Conservation (phyloP, 2,329 filamentous ascomycete species). For the Fusarium equiseti region DNA sequence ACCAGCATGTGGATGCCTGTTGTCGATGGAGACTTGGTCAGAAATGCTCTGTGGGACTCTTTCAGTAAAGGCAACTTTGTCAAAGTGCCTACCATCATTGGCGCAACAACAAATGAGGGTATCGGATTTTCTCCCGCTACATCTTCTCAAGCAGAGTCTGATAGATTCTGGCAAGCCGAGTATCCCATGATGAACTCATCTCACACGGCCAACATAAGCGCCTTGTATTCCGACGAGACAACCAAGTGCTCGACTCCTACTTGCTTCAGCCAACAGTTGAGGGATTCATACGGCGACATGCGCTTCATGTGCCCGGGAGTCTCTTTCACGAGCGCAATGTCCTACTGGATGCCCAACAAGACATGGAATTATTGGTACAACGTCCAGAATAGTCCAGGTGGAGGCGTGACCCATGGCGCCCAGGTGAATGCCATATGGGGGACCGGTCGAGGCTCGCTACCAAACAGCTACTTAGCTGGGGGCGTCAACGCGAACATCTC, state of each 20-base stretch:
- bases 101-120: constrained; percentile 55
- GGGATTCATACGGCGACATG: constrained; percentile 52
- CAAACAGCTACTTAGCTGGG: constrained; percentile 62
- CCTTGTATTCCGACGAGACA: constrained; percentile 53
- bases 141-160: constrained; percentile 50
- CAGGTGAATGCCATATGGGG: constrained; percentile 77
- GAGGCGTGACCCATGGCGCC: constrained; percentile 68
- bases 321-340: constrained; percentile 48
- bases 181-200: constrained; percentile 50
- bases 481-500: constrained; percentile 68
- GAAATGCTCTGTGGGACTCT: constrained; percentile 61
- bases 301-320: constrained; percentile 53
- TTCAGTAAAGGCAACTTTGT: constrained; percentile 64
- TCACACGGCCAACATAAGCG: constrained; percentile 49
- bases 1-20: constrained; percentile 67
- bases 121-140: constrained; percentile 51
- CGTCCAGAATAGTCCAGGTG: constrained; percentile 69
- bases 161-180: constrained; percentile 51
- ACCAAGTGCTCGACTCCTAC: constrained; percentile 47
- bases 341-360: constrained; percentile 49
- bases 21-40: constrained; percentile 65
- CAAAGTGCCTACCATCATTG: constrained; percentile 64
- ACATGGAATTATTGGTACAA: constrained; percentile 79
- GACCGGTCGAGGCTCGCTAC: constrained; percentile 64
- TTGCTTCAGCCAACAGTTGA: constrained; percentile 52